Conservation (phyloP, 2,329 filamentous ascomycete species). For the Diaporthe sp. region DNA sequence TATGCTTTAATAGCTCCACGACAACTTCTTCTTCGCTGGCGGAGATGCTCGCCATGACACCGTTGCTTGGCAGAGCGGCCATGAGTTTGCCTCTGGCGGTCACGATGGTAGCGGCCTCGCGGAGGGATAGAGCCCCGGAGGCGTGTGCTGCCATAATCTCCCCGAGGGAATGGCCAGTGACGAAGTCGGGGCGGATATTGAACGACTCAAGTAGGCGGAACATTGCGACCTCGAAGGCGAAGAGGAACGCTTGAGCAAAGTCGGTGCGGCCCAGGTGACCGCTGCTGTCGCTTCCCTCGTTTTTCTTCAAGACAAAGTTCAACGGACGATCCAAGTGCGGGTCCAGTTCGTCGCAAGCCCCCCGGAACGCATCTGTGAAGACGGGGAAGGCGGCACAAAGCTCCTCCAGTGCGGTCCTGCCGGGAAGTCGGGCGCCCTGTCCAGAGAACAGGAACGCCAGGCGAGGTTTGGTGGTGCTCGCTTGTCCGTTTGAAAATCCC, state of each 20-base stretch:
- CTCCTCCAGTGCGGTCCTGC: conserved; percentile 49
- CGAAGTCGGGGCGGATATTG: conserved; percentile 49
- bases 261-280: conserved; percentile 47
- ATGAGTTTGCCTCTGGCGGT: conserved; percentile 51
- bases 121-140: conserved; percentile 50
- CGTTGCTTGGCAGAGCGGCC: conserved; percentile 36
- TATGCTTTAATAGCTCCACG: neutral
- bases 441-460: conserved; percentile 54
- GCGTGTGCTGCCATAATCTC: conserved; percentile 51
- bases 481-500: conserved; percentile 24
- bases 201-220: conserved; percentile 50
- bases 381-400: conserved; percentile 46
- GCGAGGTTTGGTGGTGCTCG: conserved; percentile 35
- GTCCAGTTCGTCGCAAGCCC: conserved; percentile 44
- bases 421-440: conserved; percentile 51
- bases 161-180: conserved; percentile 50
- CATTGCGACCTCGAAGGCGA: conserved; percentile 51
- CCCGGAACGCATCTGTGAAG: conserved; percentile 47
- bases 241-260: conserved; percentile 52
- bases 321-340: conserved; percentile 46
- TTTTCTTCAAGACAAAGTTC: conserved; percentile 38
- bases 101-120: conserved; percentile 51
- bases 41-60: conserved; percentile 29
- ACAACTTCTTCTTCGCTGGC: conserved; percentile 6
- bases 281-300: neutral